These are phyloP conservation scores for Rhizomucor pusillus DNA, from an alignment of 371 early-diverging fungal species.

Conservation along the genomic window DNA sequence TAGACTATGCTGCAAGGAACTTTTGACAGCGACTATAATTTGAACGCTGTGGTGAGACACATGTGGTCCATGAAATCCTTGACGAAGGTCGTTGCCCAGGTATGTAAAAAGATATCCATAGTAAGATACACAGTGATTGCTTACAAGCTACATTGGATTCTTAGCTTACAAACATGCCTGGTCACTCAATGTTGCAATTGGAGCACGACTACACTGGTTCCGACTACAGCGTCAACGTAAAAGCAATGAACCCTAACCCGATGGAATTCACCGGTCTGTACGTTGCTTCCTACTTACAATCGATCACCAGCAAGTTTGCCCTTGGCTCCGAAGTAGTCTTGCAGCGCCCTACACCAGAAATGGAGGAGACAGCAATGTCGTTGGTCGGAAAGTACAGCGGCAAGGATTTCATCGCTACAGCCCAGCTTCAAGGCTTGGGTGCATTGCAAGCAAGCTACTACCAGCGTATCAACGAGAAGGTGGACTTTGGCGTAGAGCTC, in stretches of 20 bases:
- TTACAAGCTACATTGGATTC: neutral
- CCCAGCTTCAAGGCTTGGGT: conserved; percentile 82
- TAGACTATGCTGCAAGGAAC: conserved; percentile 81
- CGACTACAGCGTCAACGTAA: conserved; percentile 84
- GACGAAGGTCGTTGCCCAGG: conserved; percentile 82
- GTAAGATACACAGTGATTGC: neutral
- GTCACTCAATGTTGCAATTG: conserved; percentile 87
- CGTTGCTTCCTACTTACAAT: conserved; percentile 87
- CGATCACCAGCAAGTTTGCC: conserved; percentile 78
- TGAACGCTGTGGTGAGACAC: conserved; percentile 49
- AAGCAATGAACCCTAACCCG: conserved; percentile 93
- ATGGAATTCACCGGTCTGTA: conserved; percentile 89
- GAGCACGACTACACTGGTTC: conserved; percentile 91
- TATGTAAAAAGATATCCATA: conserved; percentile 19
- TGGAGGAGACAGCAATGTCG: conserved; percentile 79
- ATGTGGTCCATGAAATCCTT: conserved; percentile 42
- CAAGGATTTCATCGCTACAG: conserved; percentile 74
- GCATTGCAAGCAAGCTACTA: conserved; percentile 87
- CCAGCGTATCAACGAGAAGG: conserved; percentile 88
- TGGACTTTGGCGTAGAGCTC: conserved; percentile 92
- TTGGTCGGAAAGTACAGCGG: conserved; percentile 75
- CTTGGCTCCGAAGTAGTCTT: conserved; percentile 86
- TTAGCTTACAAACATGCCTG: conserved; percentile 64
- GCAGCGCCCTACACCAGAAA: conserved; percentile 84
- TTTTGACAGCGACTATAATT: conserved; percentile 81